These are phyloP conservation scores for Cystofilobasidium capitatum DNA, from an alignment of 768 basidiomycete species.

Conservation along the genomic window DNA sequence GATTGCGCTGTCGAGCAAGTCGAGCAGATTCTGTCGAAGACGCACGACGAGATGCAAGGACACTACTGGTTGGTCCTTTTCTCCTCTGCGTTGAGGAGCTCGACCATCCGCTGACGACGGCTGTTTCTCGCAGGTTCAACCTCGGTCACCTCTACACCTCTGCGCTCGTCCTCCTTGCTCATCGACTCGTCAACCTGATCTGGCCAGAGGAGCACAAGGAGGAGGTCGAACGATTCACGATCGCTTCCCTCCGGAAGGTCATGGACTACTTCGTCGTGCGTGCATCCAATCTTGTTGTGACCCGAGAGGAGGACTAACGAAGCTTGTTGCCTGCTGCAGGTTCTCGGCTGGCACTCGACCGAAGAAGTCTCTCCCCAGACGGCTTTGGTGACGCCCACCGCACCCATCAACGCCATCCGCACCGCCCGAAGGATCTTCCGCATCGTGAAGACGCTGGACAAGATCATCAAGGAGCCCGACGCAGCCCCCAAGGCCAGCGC, in stretches of 20 bases:
- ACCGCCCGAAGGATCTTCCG: slow-evolving; percentile 21
- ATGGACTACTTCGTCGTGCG: slow-evolving; percentile 18
- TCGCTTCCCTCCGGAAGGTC: slow-evolving; percentile 2
- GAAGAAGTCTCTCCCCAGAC: neutral
- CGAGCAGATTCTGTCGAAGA: neutral
- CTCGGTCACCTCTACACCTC: slow-evolving; percentile 19
- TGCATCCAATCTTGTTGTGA: too few species aligned
- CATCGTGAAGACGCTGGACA: slow-evolving; percentile 17
- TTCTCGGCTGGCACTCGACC: slow-evolving; percentile 16
- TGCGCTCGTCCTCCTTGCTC: slow-evolving; percentile 18
- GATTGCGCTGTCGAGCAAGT: neutral
- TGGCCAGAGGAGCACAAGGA: neutral
- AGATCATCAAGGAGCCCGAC: slow-evolving; percentile 17
- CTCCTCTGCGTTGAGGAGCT: slow-evolving; percentile 2
- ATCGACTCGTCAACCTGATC: slow-evolving; percentile 17
- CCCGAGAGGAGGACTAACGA: too few species aligned
- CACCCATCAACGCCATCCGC: slow-evolving; percentile 9
- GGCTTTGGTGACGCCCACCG: neutral
- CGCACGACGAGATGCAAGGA: neutral
- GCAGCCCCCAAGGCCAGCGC: neutral
- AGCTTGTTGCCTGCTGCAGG: neutral
- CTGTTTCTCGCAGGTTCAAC: slow-evolving; percentile 15
- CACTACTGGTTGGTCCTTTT: neutral
- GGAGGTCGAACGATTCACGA: neutral
- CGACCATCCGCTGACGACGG: neutral